Evolutionary conservation across 1,284 basidiomycete genomes (phyloP).

Genomic region (Heterobasidion irregulare): DNA sequence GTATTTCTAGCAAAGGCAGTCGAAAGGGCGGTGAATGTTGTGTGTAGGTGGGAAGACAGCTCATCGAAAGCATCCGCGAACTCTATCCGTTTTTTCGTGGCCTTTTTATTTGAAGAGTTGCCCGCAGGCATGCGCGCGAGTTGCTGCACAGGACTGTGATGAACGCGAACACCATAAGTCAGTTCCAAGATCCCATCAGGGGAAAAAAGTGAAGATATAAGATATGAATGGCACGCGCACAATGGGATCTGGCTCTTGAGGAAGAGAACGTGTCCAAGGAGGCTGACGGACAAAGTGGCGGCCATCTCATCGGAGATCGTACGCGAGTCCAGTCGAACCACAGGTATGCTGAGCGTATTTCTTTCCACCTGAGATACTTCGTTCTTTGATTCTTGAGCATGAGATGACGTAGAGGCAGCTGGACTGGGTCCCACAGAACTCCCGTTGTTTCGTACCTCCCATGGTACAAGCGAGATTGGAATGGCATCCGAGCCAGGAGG

Average conservation of each 20-base stretch:
- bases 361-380: neutral
- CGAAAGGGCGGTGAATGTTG: conserved; percentile 63
- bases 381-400: neutral
- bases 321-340: neutral
- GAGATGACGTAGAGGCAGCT: neutral
- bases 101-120: conserved; percentile 33
- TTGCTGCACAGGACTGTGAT: conserved; percentile 51
- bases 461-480: too few relatives aligned
- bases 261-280: conserved; percentile 62
- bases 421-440: neutral
- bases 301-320: conserved; percentile 50
- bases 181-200: neutral
- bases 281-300: conserved; percentile 45
- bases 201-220: neutral
- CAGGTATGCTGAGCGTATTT: neutral
- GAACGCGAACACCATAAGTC: too few relatives aligned
- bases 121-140: conserved; percentile 38
- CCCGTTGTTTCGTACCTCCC: too few relatives aligned
- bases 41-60: conserved; percentile 61
- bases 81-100: conserved; percentile 49
- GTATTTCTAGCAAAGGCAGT: conserved; percentile 39
- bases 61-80: conserved; percentile 57
- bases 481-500: too few relatives aligned
- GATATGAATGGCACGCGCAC: conserved; percentile 31
- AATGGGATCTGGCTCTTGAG: conserved; percentile 71